Evolutionary conservation across 2,329 filamentous ascomycete genomes (phyloP).

Genomic region (Trichoderma sp.): DNA sequence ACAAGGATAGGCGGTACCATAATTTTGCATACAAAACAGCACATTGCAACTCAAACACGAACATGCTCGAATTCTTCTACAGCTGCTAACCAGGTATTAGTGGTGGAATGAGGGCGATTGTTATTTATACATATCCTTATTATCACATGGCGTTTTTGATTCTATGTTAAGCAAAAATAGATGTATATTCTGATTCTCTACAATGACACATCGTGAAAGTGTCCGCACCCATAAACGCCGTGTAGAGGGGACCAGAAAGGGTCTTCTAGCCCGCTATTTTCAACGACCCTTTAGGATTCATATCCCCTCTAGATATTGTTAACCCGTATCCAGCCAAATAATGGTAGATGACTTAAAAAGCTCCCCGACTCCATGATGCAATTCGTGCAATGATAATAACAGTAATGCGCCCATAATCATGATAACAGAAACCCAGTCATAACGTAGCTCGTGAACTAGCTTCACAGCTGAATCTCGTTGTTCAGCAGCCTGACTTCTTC

Average conservation of each 20-base stretch:
- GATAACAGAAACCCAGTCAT: slow-evolving; percentile 4
- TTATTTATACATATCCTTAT: background rate
- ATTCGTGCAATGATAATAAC: background rate
- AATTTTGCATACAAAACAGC: background rate
- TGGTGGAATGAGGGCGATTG: background rate
- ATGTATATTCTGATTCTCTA: slow-evolving; percentile 20
- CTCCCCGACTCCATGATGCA: slow-evolving; percentile 16
- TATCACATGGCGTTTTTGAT: background rate
- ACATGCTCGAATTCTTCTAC: background rate
- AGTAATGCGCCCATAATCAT: slow-evolving; percentile 20
- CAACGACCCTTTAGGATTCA: background rate
- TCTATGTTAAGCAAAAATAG: background rate
- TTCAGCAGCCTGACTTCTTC: slow-evolving; percentile 90
- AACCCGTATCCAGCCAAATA: slow-evolving; percentile 27
- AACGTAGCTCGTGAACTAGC: background rate
- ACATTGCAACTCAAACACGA: slow-evolving; percentile 9
- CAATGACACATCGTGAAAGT: background rate
- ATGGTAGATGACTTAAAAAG: slow-evolving; percentile 15
- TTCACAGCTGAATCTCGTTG: slow-evolving; percentile 80
- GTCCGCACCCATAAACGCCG: slow-evolving; percentile 17
- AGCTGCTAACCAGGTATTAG: background rate
- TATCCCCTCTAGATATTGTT: slow-evolving; percentile 10
- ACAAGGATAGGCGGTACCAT: background rate
- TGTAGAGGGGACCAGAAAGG: background rate
- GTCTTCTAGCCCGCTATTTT: slow-evolving; percentile 17